Percentiles rank a stretch among this genome's conserved stretches.
Evolutionary conservation across 2,329 filamentous ascomycete species (phyloP).

Genomic region (Rhinocladiella mackenziei): DNA sequence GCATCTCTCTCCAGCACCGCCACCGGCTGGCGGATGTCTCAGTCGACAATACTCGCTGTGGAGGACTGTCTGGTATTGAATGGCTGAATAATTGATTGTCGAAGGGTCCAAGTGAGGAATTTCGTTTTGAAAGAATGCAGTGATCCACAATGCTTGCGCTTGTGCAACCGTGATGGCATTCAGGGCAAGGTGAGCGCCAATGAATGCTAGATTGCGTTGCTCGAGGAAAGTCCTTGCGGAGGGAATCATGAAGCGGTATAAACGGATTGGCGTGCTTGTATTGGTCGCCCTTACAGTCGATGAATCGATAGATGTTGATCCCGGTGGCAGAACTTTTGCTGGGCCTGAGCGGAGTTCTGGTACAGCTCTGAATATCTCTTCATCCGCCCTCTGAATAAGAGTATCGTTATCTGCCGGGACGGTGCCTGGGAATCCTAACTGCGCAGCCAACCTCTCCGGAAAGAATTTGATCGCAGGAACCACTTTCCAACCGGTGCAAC

Average conservation of each 20-base stretch:
- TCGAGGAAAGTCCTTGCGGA: neutral
- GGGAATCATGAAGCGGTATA: constrained; percentile 48
- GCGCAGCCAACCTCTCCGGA: constrained; percentile 31
- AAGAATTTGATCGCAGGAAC: constrained; percentile 49
- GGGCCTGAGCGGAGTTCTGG: no score
- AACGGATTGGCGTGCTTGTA: constrained; percentile 37
- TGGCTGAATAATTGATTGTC: constrained; percentile 11
- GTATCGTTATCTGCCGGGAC: no score
- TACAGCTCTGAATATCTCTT: no score
- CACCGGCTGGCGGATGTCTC: constrained; percentile 65
- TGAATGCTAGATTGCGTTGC: constrained; percentile 37
- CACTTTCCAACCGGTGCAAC: constrained; percentile 55
- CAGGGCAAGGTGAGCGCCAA: constrained; percentile 45
- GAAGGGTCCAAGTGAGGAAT: constrained; percentile 37
- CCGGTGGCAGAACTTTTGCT: neutral
- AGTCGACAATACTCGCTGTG: constrained; percentile 66
- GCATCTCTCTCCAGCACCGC: constrained; percentile 58
- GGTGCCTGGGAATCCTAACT: no score
- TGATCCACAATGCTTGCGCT: constrained; percentile 57
- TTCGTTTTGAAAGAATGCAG: constrained; percentile 58
- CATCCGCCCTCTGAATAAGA: no score
- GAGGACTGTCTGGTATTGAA: constrained; percentile 54
- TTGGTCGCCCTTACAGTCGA: constrained; percentile 4
- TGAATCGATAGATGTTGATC: constrained; percentile 32
- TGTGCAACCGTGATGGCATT: constrained; percentile 42